A percentile compares a stretch with the other conserved stretches of the same genome.
These are phyloP conservation scores for Abortiporus biennis DNA, from an alignment of 1,284 basidiomycete species.

Conservation along the genomic window DNA sequence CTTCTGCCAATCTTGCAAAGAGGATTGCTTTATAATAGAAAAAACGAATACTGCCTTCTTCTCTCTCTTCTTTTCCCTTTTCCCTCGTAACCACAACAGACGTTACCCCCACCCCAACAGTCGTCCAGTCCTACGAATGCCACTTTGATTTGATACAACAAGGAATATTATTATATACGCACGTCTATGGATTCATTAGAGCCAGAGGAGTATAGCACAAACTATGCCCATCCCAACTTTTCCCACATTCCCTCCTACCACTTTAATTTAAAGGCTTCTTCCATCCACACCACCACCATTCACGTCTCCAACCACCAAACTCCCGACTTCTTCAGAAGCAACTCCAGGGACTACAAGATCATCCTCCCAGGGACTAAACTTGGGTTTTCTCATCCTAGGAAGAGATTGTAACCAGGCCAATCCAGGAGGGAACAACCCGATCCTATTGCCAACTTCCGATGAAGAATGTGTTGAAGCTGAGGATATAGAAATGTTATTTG, in stretches of 20 bases:
- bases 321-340: neutral
- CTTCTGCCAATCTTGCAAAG: too few species aligned
- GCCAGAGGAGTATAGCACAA: too few species aligned
- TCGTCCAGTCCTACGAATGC: too few species aligned
- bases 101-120: too few species aligned
- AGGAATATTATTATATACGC: too few species aligned
- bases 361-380: slow-evolving; percentile 33
- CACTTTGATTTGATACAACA: too few species aligned
- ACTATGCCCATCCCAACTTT: neutral
- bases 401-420: slow-evolving; percentile 26
- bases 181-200: too few species aligned
- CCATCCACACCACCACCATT: neutral
- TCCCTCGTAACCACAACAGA: too few species aligned
- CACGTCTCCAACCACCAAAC: neutral
- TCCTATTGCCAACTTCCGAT: neutral
- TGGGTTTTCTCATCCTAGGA: slow-evolving; percentile 25
- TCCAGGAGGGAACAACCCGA: slow-evolving; percentile 13
- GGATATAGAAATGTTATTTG: neutral
- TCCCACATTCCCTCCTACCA: neutral
- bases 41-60: neutral
- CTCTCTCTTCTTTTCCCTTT: neutral
- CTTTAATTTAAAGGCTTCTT: neutral
- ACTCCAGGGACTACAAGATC: slow-evolving; percentile 10
- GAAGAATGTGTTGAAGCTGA: neutral
- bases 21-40: too few species aligned